Evolutionary conservation across 495 filamentous ascomycete genomes (phyloP).

Genomic region (Daldinia concentrica): DNA sequence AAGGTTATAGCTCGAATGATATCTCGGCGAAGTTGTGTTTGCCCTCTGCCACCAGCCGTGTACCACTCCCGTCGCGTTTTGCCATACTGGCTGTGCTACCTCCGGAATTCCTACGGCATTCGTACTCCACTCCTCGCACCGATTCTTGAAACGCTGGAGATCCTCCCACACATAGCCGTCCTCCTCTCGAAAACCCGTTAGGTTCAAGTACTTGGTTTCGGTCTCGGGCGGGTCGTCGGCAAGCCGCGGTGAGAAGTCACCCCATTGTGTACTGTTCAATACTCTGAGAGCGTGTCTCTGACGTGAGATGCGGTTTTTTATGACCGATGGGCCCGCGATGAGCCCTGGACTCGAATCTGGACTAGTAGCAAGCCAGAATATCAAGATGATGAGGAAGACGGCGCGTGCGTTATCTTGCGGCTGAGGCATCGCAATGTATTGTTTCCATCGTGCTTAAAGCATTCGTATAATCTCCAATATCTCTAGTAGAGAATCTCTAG

Average conservation of each 20-base stretch:
- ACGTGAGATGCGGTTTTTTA: slow-evolving; percentile 51
- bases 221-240: slow-evolving; percentile 39
- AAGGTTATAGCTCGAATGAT: slow-evolving; percentile 57
- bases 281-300: slow-evolving; percentile 69
- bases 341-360: slow-evolving; percentile 53
- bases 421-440: slow-evolving; percentile 47
- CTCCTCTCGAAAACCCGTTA: slow-evolving; percentile 76
- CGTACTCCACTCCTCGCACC: slow-evolving; percentile 56
- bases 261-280: slow-evolving; percentile 77
- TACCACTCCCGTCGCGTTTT: slow-evolving; percentile 82
- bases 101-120: slow-evolving; percentile 50
- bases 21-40: slow-evolving; percentile 48
- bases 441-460: slow-evolving; percentile 44
- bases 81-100: slow-evolving; percentile 67
- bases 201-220: slow-evolving; percentile 69
- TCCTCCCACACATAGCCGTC: slow-evolving; percentile 80
- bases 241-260: slow-evolving; percentile 69
- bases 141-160: slow-evolving; percentile 58
- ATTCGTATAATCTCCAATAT: slow-evolving; percentile 28
- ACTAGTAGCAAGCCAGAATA: slow-evolving; percentile 54
- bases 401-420: slow-evolving; percentile 54
- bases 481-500: slow-evolving; percentile 8
- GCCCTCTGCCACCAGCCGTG: slow-evolving; percentile 78
- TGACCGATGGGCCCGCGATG: slow-evolving; percentile 51
- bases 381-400: slow-evolving; percentile 54